Conservation (phyloP, 139 green algal species). For the Chlorella ohadii region DNA sequence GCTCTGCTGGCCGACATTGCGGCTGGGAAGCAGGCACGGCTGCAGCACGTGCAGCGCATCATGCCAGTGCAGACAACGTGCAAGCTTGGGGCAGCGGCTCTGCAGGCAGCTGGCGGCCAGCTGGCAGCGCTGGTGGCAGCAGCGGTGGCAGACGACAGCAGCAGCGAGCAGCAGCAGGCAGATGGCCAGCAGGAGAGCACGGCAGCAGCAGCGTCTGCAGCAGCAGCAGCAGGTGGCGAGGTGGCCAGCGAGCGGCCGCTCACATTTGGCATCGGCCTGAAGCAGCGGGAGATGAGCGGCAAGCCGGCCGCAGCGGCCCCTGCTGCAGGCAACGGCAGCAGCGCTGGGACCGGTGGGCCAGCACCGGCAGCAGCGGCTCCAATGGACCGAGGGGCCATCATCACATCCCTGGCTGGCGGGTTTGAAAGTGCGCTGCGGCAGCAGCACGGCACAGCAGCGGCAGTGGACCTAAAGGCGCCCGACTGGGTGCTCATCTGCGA, state of each 20-base stretch:
- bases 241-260: background rate
- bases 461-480: conserved; percentile 20
- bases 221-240: no score
- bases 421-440: conserved; percentile 21
- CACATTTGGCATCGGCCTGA: conserved; percentile 22
- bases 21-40: background rate
- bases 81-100: background rate
- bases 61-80: conserved; percentile 14
- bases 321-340: background rate
- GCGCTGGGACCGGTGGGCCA: background rate
- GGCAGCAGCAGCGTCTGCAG: background rate
- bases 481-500: conserved; percentile 25
- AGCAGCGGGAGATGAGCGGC: background rate
- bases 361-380: background rate
- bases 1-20: conserved; percentile 14
- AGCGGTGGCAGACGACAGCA: background rate
- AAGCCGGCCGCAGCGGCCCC: background rate
- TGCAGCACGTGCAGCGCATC: conserved; percentile 27
- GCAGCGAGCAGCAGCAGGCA: background rate
- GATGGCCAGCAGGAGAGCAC: background rate
- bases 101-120: background rate
- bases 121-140: conserved; percentile 21
- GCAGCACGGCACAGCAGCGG: background rate
- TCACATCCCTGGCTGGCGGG: background rate
- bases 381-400: conserved; percentile 12